A percentile compares a stretch with the other conserved stretches of the same genome.
These are phyloP conservation scores for Ramaria rubella DNA, from an alignment of 768 basidiomycete genomes.

Conservation along the genomic window DNA sequence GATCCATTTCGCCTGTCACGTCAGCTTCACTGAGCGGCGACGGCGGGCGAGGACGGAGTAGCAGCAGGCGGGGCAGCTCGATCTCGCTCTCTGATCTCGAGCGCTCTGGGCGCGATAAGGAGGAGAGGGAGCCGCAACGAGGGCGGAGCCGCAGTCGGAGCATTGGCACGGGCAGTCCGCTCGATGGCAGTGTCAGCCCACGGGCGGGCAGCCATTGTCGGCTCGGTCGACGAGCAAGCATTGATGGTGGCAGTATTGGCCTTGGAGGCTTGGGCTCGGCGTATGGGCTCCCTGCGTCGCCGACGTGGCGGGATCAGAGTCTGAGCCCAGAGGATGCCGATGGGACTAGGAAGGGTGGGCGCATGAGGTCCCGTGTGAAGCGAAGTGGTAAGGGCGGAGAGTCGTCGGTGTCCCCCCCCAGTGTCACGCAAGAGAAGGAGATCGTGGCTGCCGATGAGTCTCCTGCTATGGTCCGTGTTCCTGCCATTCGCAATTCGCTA, in stretches of 20 bases:
- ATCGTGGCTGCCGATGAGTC: background rate
- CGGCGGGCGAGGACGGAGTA: background rate
- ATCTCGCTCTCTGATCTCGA: constrained; percentile 1
- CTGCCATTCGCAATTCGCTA: background rate
- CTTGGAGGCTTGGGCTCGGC: constrained; percentile 35
- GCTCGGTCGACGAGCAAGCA: background rate
- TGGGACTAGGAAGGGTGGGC: background rate
- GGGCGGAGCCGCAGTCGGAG: constrained; percentile 10
- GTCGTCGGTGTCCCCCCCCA: background rate
- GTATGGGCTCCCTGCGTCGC: constrained; percentile 35
- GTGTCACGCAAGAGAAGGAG: background rate
- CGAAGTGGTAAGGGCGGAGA: background rate
- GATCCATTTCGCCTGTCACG: constrained; percentile 6
- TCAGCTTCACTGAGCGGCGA: background rate
- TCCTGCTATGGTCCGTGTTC: background rate
- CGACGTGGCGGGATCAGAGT: constrained; percentile 15
- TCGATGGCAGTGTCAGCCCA: constrained; percentile 9
- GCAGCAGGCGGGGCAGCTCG: background rate
- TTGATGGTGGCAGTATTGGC: constrained; percentile 20
- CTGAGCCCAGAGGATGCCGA: constrained; percentile 23
- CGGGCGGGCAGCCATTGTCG: constrained; percentile 3
- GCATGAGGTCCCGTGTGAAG: background rate
- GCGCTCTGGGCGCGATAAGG: background rate
- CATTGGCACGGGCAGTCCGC: background rate
- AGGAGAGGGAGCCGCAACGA: background rate